Base-by-base conservation (phyloP, 2,329 filamentous ascomycete species). In the Periglandula ipomoeae region DNA sequence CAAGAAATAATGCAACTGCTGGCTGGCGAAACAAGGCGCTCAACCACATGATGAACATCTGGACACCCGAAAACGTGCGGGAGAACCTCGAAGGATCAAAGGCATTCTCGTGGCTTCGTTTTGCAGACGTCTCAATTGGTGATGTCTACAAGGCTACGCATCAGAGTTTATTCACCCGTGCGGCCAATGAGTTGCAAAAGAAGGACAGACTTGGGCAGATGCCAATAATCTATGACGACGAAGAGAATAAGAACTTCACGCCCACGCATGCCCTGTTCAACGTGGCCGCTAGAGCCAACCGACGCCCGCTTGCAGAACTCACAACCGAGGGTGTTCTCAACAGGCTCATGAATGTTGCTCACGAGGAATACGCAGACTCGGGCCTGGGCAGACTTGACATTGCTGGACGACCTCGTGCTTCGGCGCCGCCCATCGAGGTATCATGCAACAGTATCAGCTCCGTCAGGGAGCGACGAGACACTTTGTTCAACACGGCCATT, bases 61-160 rank as follows among this genome's bases (percentile, higher is more conserved):
- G 88, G 83, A 81, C 82, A 1, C 84, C 88, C 0, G 83, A 91
- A 44, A 81, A 96, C 57, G 78, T 96, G 39, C 75, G 76, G 11
- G 70, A 80, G 43, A 88, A 81, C 55, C 67, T 76, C 10, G 71
- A 75, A 20, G 75, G 77, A 1, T 73, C 77, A 44, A 78, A 81
- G 13, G 77, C 82, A 2, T 97, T 97, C 65, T 91, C 90, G 0
- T 98, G 89, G 82, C 74, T 97, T 51, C 83, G 89, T 4, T 95
- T 98, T 59, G 80, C 86, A 3, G 88, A 95, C 58, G 73, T 77
- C 0, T 93, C 89, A 13, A 72, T 83, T 2, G 74, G 75, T 9
- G 90, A 97, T 53, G 82, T 81, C 1, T 86, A 84, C 50, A 73
- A 75, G 48, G 77, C 82, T 27, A 85, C 85, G 4, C 85, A 83